Conservation (phyloP, 73 alveolate genomes). For the Paramecium primaurelia region DNA sequence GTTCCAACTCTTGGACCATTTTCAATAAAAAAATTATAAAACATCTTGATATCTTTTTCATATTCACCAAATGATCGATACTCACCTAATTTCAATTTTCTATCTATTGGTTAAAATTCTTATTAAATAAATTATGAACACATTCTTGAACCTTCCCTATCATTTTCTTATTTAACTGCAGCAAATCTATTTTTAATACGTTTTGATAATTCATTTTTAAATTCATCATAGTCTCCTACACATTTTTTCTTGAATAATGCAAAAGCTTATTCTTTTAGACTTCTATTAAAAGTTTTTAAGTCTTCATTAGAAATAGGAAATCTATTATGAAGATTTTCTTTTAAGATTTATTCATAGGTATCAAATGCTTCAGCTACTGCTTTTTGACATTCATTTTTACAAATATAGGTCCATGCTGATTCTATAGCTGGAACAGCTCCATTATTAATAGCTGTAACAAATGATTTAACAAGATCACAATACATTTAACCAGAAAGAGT, state of each 20-base stretch:
- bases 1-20: slow-evolving; percentile 85
- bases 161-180: slow-evolving; percentile 74
- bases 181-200: slow-evolving; percentile 69
- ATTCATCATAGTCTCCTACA: slow-evolving; percentile 72
- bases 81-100: slow-evolving; percentile 75
- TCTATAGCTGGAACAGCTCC: slow-evolving; percentile 89
- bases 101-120: slow-evolving; percentile 73
- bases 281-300: slow-evolving; percentile 69
- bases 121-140: slow-evolving; percentile 67
- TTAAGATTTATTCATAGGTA: slow-evolving; percentile 55
- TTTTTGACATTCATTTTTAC: slow-evolving; percentile 74
- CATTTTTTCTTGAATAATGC: slow-evolving; percentile 69
- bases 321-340: slow-evolving; percentile 53
- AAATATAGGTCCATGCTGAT: slow-evolving; percentile 76
- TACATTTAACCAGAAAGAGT: slow-evolving; percentile 86
- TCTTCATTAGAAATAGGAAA: slow-evolving; percentile 66
- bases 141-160: slow-evolving; percentile 68
- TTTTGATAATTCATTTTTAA: slow-evolving; percentile 63
- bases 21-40: slow-evolving; percentile 76
- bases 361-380: slow-evolving; percentile 70
- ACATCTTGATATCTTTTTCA: slow-evolving; percentile 73
- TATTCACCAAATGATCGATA: slow-evolving; percentile 71
- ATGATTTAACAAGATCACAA: slow-evolving; percentile 67
- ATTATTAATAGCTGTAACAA: slow-evolving; percentile 77
- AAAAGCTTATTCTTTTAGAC: slow-evolving; percentile 71